Evolutionary conservation across 176 grass and related monocot genomes (phyloP).

Genomic region (Carex kokanica): DNA sequence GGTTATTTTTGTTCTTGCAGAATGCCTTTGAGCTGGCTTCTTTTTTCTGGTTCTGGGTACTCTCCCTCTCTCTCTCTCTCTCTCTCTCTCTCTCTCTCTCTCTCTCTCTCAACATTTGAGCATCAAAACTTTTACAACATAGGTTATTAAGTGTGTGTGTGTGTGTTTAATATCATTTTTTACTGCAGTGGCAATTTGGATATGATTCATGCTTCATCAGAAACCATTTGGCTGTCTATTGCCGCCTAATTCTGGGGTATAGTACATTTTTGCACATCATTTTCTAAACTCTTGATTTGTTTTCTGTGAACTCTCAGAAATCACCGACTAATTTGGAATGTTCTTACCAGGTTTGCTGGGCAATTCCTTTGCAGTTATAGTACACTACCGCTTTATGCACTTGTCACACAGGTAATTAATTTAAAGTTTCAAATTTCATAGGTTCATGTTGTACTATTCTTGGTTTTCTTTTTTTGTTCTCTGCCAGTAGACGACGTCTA

Average conservation of each 20-base stretch:
- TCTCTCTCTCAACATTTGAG: not conserved
- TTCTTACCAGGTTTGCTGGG: constrained; percentile 63
- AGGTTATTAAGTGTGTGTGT: not conserved
- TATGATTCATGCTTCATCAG: constrained; percentile 96
- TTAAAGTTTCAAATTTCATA: not conserved
- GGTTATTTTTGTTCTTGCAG: constrained; percentile 47
- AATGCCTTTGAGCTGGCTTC: constrained; percentile 97
- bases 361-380: constrained; percentile 98
- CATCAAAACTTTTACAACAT: constrained; percentile 3
- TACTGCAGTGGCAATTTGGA: constrained; percentile 92
- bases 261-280: constrained; percentile 1
- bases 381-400: constrained; percentile 86
- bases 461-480: not conserved
- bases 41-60: constrained; percentile 99
- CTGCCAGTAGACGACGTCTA: not conserved
- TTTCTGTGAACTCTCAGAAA: not conserved
- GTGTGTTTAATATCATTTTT: constrained; percentile 35
- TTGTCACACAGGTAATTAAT: constrained; percentile 80
- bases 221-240: constrained; percentile 85
- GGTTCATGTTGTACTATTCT: not conserved
- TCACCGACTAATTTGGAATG: not conserved
- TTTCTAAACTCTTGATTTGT: not conserved
- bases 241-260: constrained; percentile 90
- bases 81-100: constrained; percentile 7
- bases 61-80: constrained; percentile 24